Evolutionary conservation across 768 basidiomycete species (phyloP), one percentile per base, ranked within the genome.

Genomic region (Cyclocybe cylindracea): DNA sequence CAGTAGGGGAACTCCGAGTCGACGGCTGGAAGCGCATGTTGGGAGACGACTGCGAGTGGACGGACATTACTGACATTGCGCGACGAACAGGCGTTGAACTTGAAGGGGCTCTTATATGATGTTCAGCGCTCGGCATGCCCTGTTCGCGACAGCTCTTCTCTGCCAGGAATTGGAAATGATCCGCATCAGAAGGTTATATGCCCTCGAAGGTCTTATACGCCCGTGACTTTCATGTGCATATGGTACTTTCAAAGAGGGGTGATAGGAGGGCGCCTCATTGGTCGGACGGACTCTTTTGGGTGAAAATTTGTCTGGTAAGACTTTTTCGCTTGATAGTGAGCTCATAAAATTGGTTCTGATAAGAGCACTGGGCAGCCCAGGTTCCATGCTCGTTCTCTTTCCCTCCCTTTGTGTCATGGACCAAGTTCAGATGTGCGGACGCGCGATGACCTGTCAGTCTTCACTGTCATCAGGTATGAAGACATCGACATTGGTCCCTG

Each of bases 401-500:
- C 24, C 5, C 24, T 5, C 24, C 4, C 24, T 24, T 24, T 24
- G 24, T 5, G 5, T 24, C 5, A 24, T 24, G 24, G 24, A 5
- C 24, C 24, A 24, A 24, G 24, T 24, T 24, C 24, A 24, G 24
- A 24, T 5, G 5, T 5, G 24, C 24, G 5, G 24, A 24, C 24
- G 24, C 24, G 24, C 24, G 24, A 24, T 24, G 24, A 5, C 3
- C 24, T 24, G 24, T 24, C 24, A 24, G 24, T 24, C 24, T 24
- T 24, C 24, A 24, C 24, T 24, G 24, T 24, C 24, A 24, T 48
- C 44, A 7, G 55, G 49, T 40, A 61, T 52, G 13, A 53, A 48
- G 11, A 63, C 50, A 13, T 63, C 58, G 11, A 59, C 54, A 35
- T 47, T 46, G 7, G 61, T 61, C 18, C 62, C 58, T 63, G 37